A percentile compares a stretch with the other conserved stretches of the same genome.
These are phyloP conservation scores for Reutealis trisperma DNA, from an alignment of 345 rosid genomes.

Conservation along the genomic window DNA sequence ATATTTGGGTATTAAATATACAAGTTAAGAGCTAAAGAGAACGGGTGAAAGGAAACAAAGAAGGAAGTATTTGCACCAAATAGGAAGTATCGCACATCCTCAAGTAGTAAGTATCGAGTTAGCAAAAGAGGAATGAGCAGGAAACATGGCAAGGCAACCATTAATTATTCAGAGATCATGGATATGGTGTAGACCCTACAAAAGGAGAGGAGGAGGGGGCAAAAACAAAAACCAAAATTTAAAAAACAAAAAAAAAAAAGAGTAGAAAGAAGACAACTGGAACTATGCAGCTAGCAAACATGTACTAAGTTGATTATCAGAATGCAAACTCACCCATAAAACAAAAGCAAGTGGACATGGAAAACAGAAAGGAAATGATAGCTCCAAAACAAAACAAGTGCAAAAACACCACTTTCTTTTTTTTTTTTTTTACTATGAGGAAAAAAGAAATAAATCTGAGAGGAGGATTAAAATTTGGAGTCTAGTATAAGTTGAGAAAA, in stretches of 20 bases:
- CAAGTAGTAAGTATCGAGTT: conserved; percentile 45
- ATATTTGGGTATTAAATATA: not conserved
- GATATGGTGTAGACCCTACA: conserved; percentile 49
- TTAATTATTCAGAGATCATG: conserved; percentile 38
- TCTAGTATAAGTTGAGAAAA: too few species aligned
- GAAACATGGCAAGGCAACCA: conserved; percentile 33
- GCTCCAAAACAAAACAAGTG: conserved; percentile 41
- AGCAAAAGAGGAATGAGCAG: conserved; percentile 46
- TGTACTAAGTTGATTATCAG: conserved; percentile 35
- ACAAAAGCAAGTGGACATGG: conserved; percentile 39
- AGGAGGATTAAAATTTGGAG: not conserved
- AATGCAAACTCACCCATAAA: conserved; percentile 24
- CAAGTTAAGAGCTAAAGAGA: too few species aligned
- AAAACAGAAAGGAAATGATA: conserved; percentile 36
- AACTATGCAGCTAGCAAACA: conserved; percentile 28
- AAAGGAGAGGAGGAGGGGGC: too few species aligned
- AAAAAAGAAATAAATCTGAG: conserved; percentile 11
- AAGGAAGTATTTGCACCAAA: conserved; percentile 10
- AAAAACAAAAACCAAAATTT: too few species aligned
- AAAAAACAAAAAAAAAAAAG: conserved; percentile 11
- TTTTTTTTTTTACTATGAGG: conserved; percentile 27
- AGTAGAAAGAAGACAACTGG: conserved; percentile 47
- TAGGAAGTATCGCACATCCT: conserved; percentile 26
- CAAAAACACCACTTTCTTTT: conserved; percentile 29
- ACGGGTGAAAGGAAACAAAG: not conserved